These are phyloP conservation scores for Xylaria sp. DNA, from an alignment of 2,329 filamentous ascomycete genomes.

Conservation along the genomic window DNA sequence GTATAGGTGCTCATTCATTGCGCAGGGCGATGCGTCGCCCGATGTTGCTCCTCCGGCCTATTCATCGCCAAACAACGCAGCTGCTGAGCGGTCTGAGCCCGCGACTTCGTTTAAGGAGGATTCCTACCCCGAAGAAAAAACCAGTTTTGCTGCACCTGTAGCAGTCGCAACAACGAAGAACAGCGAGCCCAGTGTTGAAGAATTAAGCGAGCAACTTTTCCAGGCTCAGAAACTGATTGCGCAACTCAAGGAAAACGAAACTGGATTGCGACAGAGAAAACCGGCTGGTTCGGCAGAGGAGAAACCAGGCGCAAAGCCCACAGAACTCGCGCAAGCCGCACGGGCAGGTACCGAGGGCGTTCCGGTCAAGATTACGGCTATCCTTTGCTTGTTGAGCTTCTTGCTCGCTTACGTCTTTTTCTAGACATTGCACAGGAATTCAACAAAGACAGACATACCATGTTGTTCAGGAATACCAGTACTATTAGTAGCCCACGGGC, in stretches of 20 bases:
- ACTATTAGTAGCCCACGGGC: slow-evolving; percentile 14
- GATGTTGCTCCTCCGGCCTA: slow-evolving; percentile 57
- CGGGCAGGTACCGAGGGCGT: slow-evolving; percentile 76
- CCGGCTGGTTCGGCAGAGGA: slow-evolving; percentile 65
- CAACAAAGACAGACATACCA: slow-evolving; percentile 10
- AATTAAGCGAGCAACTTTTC: slow-evolving; percentile 77
- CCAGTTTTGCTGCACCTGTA: slow-evolving; percentile 53
- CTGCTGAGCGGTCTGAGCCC: slow-evolving; percentile 51
- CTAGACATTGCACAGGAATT: slow-evolving; percentile 57
- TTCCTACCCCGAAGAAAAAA: slow-evolving; percentile 44
- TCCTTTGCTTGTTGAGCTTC: slow-evolving; percentile 89
- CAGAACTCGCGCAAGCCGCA: slow-evolving; percentile 64
- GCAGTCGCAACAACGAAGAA: slow-evolving; percentile 61
- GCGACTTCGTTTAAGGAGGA: slow-evolving; percentile 46
- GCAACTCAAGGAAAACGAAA: slow-evolving; percentile 71
- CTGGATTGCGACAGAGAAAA: slow-evolving; percentile 84
- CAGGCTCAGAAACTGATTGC: slow-evolving; percentile 80
- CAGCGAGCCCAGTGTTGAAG: slow-evolving; percentile 60
- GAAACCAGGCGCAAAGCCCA: slow-evolving; percentile 52
- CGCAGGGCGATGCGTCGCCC: slow-evolving; percentile 56
- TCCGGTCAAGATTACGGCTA: slow-evolving; percentile 84
- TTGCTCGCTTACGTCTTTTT: slow-evolving; percentile 97
- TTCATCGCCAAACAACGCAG: slow-evolving; percentile 57
- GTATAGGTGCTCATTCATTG: slow-evolving; percentile 19
- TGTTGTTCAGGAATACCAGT: slow-evolving; percentile 15